phyloP scores from a whole-genome alignment of 768 basidiomycete species.

The Mycena epipterygia region DNA sequence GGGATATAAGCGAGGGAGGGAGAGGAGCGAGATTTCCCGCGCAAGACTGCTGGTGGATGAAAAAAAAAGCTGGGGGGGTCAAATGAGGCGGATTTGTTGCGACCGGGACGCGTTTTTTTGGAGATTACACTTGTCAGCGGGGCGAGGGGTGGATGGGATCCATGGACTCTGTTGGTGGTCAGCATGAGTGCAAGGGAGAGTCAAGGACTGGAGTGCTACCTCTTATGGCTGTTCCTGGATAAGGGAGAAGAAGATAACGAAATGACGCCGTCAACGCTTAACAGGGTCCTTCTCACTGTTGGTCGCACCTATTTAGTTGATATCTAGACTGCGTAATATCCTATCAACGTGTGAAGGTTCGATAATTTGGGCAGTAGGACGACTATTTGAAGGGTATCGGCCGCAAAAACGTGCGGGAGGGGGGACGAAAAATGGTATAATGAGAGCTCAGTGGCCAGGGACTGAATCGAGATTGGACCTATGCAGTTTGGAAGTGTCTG shows the following conservation, averaged over 20 bases:
- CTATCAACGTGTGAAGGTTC: conserved; percentile 26
- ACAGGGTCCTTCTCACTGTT: conserved; percentile 5
- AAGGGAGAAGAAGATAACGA: conserved; percentile 16
- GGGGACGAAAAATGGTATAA: neutral
- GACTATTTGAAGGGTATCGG: neutral
- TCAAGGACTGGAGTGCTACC: neutral
- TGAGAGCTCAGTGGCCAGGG: too few relatives aligned
- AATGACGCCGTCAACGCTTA: conserved; percentile 8
- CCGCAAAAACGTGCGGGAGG: neutral
- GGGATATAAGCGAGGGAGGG: conserved; percentile 37
- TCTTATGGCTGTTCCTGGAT: conserved; percentile 25
- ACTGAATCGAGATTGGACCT: too few relatives aligned
- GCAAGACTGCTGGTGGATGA: conserved; percentile 33
- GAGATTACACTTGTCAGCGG: conserved; percentile 26
- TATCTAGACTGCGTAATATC: conserved; percentile 7
- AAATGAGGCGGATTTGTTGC: conserved; percentile 26
- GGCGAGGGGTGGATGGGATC: conserved; percentile 26
- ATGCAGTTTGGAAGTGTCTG: too few relatives aligned
- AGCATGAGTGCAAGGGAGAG: conserved; percentile 15
- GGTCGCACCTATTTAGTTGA: neutral
- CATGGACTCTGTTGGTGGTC: conserved; percentile 21
- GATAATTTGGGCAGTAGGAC: neutral
- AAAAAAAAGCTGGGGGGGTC: conserved; percentile 39
- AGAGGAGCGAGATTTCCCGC: conserved; percentile 39
- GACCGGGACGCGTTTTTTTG: conserved; percentile 15